Base-by-base conservation (phyloP, 768 basidiomycete species). In the Phanerochaete sordida region DNA sequence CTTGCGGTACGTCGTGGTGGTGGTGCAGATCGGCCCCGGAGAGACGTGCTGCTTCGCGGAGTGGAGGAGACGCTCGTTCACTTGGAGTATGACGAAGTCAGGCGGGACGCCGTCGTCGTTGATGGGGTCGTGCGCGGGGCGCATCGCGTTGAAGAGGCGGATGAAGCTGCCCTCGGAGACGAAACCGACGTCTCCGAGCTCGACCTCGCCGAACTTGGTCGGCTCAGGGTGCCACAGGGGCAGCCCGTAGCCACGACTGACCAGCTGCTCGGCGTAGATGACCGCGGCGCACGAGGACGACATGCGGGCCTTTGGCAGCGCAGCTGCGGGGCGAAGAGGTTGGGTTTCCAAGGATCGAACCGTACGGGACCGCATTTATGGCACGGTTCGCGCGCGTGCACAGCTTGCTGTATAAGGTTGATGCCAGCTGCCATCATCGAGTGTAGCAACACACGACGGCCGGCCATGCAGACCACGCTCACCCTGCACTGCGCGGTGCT, bases 141-240 rank as follows among this genome's bases (percentile, higher is more conserved):
- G 33, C 5, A 43, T 62, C 0, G 60, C 58, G 33, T 66, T 66
- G 58, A 68, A 68, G 7, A 68, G 39, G 0, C 62, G 65, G 24
- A 31, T 58, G 61, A 68, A 68, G 1, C 21, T 50, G 3, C 67
- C 67, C 1, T 59, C 33, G 5, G 16, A 16, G 13, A 61, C 23
- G 31, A 62, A 64, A 2, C 67, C 67, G 16, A 68, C 63, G 44
- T 68, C 65, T 2, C 67, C 67, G 39, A 68, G 58, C 27, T 55
- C 48, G 13, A 64, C 58, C 30, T 64, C 63, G 27, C 59, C 57
- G 19, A 30, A 12, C 7, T 48, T 47, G 9, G 54, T 55, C 3
- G 61, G 65, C 33, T 65, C 62, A 2, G 68, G 65, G 12, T 43
- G 26, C 68, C 68, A 68, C 3, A 68, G 61, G 7, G 68, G 61